Conservation (phyloP, 148 eudicot genomes). For the Rhododendron kiyosumense region DNA sequence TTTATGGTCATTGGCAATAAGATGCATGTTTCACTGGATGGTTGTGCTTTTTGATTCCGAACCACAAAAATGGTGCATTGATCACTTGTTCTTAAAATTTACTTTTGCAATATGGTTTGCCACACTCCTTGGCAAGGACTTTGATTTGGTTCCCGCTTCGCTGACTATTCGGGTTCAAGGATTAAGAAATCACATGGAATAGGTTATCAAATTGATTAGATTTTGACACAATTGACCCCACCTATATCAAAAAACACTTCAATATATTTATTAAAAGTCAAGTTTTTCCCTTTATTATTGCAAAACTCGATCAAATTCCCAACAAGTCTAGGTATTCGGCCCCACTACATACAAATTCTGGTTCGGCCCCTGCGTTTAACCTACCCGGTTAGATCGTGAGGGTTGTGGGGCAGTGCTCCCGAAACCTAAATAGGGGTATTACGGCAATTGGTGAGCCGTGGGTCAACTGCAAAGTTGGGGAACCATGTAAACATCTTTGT, state of each 20-base stretch:
- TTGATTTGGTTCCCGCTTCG: background rate
- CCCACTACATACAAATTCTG: too few relatives aligned
- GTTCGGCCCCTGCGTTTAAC: too few relatives aligned
- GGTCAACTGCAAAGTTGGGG: background rate
- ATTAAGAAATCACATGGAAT: background rate
- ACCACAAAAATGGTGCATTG: background rate
- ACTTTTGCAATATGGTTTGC: background rate
- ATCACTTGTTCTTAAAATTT: background rate
- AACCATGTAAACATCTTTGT: background rate
- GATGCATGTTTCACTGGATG: background rate
- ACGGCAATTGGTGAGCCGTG: background rate
- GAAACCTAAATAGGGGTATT: too few relatives aligned
- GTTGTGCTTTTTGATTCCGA: background rate
- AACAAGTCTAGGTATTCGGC: too few relatives aligned
- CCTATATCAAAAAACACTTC: background rate
- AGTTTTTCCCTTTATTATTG: too few relatives aligned
- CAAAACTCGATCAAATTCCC: too few relatives aligned
- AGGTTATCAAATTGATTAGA: background rate
- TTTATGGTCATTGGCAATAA: background rate
- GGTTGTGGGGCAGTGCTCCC: too few relatives aligned
- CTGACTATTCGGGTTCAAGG: too few relatives aligned
- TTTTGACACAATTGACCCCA: background rate
- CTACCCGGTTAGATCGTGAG: too few relatives aligned
- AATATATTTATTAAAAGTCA: too few relatives aligned
- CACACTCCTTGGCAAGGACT: background rate